Conservation (phyloP, 2,329 filamentous ascomycete species). For the Fusarium oxysporum region DNA sequence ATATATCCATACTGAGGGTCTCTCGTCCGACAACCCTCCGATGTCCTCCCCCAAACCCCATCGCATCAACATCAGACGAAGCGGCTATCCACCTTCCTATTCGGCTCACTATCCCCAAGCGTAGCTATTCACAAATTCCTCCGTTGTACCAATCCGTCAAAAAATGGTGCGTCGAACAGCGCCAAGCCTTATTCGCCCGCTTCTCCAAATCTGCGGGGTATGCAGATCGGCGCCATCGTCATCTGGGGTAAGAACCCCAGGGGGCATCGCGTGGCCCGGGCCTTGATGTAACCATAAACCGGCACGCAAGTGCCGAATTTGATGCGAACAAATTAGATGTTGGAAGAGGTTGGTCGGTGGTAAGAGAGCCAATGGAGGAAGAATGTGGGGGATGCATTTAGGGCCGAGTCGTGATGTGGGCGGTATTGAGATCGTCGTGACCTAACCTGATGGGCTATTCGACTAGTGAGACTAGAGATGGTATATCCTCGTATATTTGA, state of each 20-base stretch:
- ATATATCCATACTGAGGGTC: not conserved
- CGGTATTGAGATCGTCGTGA: not conserved
- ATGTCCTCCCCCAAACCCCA: not conserved
- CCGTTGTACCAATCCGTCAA: not conserved
- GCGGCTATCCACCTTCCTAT: not conserved
- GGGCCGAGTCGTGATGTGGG: not conserved
- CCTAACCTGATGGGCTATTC: not conserved
- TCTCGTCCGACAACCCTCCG: no score
- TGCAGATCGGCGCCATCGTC: not conserved
- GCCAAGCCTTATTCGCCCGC: conserved; percentile 6
- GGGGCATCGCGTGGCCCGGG: not conserved
- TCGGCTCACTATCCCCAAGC: not conserved
- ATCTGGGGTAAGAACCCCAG: conserved; percentile 2
- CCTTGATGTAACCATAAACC: conserved; percentile 11
- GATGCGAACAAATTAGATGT: conserved; percentile 15
- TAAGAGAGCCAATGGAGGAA: not conserved
- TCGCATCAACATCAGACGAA: not conserved
- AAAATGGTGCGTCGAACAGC: not conserved
- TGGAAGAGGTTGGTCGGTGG: not conserved
- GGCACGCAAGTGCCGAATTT: conserved; percentile 21
- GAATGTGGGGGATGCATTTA: not conserved
- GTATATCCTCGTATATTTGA: not conserved
- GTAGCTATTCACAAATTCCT: not conserved
- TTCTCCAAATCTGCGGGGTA: conserved; percentile 15
- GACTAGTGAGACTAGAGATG: not conserved